A percentile compares a stretch with the other conserved stretches of the same genome.
These are phyloP conservation scores for Xylariaceae sp. DNA, from an alignment of 2,329 filamentous ascomycete genomes.

Conservation along the genomic window DNA sequence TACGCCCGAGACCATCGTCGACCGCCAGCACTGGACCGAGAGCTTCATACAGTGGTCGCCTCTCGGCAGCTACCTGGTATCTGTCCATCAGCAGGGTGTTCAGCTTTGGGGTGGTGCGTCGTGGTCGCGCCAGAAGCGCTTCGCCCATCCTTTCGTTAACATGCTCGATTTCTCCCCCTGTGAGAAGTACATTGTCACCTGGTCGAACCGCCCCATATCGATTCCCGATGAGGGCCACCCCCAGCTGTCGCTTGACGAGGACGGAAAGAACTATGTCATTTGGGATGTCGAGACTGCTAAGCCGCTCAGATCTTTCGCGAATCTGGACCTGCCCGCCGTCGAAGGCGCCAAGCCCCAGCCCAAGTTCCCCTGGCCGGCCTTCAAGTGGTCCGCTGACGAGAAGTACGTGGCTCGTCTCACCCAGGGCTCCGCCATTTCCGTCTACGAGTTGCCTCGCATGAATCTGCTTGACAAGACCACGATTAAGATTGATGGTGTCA, in stretches of 20 bases:
- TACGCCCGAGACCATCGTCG: slow-evolving; percentile 78
- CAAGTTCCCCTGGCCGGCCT: slow-evolving; percentile 96
- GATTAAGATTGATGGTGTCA: slow-evolving; percentile 92
- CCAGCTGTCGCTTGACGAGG: slow-evolving; percentile 81
- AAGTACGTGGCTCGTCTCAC: slow-evolving; percentile 93
- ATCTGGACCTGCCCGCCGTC: slow-evolving; percentile 69
- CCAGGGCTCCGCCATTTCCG: slow-evolving; percentile 80
- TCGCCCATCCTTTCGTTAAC: slow-evolving; percentile 92
- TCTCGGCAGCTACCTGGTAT: slow-evolving; percentile 86
- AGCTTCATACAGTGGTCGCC: slow-evolving; percentile 98
- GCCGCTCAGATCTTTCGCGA: slow-evolving; percentile 88
- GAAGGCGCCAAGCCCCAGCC: slow-evolving; percentile 63
- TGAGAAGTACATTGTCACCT: slow-evolving; percentile 92
- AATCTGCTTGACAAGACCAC: slow-evolving; percentile 83
- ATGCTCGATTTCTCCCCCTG: slow-evolving; percentile 90
- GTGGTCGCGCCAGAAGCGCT: slow-evolving; percentile 87
- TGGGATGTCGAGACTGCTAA: slow-evolving; percentile 92
- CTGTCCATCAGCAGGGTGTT: slow-evolving; percentile 91
- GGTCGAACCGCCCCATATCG: slow-evolving; percentile 89
- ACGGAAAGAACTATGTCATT: slow-evolving; percentile 98
- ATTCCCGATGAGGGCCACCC: slow-evolving; percentile 85
- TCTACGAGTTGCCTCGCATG: slow-evolving; percentile 88
- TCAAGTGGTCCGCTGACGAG: slow-evolving; percentile 98
- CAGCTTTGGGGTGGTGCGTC: slow-evolving; percentile 91
- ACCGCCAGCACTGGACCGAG: slow-evolving; percentile 95